Conservation (phyloP, 2,329 filamentous ascomycete genomes). For the Ambrosiella cleistominuta region DNA sequence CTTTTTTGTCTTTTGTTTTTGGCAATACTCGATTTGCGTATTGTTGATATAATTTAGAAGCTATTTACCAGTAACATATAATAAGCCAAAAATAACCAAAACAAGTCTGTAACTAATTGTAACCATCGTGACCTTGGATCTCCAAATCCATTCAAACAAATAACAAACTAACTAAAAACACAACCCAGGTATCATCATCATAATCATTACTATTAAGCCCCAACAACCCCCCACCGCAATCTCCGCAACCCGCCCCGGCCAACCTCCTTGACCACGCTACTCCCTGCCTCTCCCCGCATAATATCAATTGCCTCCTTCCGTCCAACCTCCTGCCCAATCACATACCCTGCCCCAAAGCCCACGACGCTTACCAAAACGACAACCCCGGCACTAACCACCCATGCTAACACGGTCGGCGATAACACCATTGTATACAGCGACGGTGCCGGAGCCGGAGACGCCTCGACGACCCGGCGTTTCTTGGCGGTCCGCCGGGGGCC, state of each 20-base stretch:
- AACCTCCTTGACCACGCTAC: slow-evolving; percentile 33
- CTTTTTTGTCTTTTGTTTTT: background rate
- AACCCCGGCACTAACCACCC: slow-evolving; percentile 49
- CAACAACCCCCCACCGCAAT: slow-evolving; percentile 32
- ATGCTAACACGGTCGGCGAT: slow-evolving; percentile 43
- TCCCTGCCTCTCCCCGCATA: slow-evolving; percentile 25
- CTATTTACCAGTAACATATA: too few relatives aligned
- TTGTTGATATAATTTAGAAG: too few relatives aligned
- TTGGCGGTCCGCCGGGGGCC: too few relatives aligned
- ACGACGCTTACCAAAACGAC: slow-evolving; percentile 51
- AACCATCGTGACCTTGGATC: too few relatives aligned
- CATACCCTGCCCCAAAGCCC: slow-evolving; percentile 51
- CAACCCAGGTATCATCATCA: background rate
- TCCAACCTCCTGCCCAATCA: slow-evolving; percentile 49
- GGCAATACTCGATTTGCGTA: background rate
- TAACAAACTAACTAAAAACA: slow-evolving; percentile 4
- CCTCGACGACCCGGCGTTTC: background rate
- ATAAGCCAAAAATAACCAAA: too few relatives aligned
- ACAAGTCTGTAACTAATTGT: too few relatives aligned
- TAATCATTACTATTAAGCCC: slow-evolving; percentile 28
- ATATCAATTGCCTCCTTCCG: slow-evolving; percentile 30
- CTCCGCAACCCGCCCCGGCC: slow-evolving; percentile 34
- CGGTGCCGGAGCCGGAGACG: background rate
- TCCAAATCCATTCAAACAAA: background rate
- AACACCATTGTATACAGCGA: slow-evolving; percentile 18